Base-by-base conservation (phyloP, 2,329 filamentous ascomycete species). In the Esteya vermicola region DNA sequence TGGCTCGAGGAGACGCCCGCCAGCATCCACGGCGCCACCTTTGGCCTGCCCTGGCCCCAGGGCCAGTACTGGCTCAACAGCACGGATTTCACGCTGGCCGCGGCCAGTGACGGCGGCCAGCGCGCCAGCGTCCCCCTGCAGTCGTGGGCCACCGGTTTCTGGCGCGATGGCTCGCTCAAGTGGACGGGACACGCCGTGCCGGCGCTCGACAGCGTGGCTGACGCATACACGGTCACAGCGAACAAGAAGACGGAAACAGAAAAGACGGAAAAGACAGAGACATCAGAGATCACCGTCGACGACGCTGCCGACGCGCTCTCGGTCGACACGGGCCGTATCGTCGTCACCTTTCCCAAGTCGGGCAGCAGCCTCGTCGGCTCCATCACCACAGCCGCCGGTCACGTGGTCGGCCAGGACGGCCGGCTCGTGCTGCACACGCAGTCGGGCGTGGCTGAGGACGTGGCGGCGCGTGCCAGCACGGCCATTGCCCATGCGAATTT, bases 141-240 rank as follows among this genome's bases (percentile, higher is more conserved):
- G 44, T 70, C 71, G 0, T 76, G 72, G 72, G 57, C 64, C 4
- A 75, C 67, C 1, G 70, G 65, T 0, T 72, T 70, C 50, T 78
- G 72, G 73, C 61, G 65, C 1, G 73, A 78, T 53, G 69, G 67
- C 21, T 74, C 72, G 0, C 59, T 75, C 39, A 77, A 76, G 49
- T 78, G 73, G 73, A 73, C 68, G 3, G 72, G 63, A 1, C 73
- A 77, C 48, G 70, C 72, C 0, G 56, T 77, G 28, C n/a, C n/a
- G n/a, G n/a, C n/a, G n/a, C n/a, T n/a, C n/a, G n/a, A n/a, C n/a
- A n/a, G n/a, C n/a, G n/a, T n/a, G n/a, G n/a, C n/a, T n/a, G n/a
- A n/a, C n/a, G n/a, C n/a, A n/a, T n/a, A n/a, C n/a, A n/a, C n/a
- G n/a, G n/a, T n/a, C n/a, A n/a, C n/a, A n/a, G n/a, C 13, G n/a